phyloP scores from a whole-genome alignment of 1,284 basidiomycete genomes.

The Sparassis latifolia region DNA sequence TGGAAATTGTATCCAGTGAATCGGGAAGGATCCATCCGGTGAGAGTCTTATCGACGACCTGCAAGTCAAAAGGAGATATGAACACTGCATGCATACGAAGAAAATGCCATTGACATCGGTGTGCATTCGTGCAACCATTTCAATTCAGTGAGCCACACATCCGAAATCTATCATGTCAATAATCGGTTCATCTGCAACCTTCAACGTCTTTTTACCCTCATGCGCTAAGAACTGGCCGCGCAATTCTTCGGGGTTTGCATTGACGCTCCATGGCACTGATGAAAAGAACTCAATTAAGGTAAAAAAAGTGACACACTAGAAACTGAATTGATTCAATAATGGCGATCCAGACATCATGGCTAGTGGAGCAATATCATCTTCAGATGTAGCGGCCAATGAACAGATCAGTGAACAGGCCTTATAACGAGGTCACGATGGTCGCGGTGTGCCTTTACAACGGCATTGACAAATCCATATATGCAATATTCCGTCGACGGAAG shows the following conservation, averaged over 20 bases:
- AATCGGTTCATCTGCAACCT: slow-evolving; percentile 15
- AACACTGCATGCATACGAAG: slow-evolving; percentile 23
- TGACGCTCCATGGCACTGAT: slow-evolving; percentile 19
- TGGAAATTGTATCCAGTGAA: slow-evolving; percentile 18
- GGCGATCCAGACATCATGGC: slow-evolving; percentile 38
- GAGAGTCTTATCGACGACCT: slow-evolving; percentile 29
- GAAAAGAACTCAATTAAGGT: not conserved
- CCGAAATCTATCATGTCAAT: slow-evolving; percentile 25
- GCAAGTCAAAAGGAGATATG: not conserved
- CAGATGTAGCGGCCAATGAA: not conserved
- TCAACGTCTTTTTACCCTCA: slow-evolving; percentile 29
- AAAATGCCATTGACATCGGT: slow-evolving; percentile 4
- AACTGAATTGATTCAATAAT: slow-evolving; percentile 36
- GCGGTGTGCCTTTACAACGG: slow-evolving; percentile 32
- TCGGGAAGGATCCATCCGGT: slow-evolving; percentile 37
- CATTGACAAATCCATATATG: slow-evolving; percentile 28
- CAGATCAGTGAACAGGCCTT: slow-evolving; percentile 1
- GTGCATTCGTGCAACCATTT: slow-evolving; percentile 26
- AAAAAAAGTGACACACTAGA: slow-evolving; percentile 22
- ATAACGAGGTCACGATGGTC: slow-evolving; percentile 28
- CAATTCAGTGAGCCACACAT: slow-evolving; percentile 15
- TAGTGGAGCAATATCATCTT: slow-evolving; percentile 10
- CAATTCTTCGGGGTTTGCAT: slow-evolving; percentile 34
- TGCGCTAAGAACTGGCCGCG: slow-evolving; percentile 35
- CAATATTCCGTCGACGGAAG: slow-evolving; percentile 4